Evolutionary conservation across 2,329 filamentous ascomycete genomes (phyloP).

Genomic region (Lachnellula suecica): DNA sequence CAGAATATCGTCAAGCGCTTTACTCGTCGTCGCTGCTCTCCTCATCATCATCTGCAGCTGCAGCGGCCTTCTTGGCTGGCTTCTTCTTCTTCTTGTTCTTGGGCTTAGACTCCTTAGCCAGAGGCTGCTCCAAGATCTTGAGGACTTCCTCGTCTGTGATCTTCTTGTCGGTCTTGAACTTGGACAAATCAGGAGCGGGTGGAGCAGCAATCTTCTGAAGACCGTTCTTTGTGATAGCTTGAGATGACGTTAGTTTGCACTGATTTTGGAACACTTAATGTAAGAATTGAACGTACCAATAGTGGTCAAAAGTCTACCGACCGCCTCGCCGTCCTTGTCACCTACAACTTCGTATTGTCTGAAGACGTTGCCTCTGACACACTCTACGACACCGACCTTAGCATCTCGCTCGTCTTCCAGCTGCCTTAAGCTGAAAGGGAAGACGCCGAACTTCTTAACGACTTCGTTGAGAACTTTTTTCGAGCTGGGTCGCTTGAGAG

Average conservation of each 20-base stretch:
- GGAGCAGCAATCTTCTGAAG: slow-evolving; percentile 82
- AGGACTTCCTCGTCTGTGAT: slow-evolving; percentile 94
- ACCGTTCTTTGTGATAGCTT: slow-evolving; percentile 97
- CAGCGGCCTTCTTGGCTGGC: slow-evolving; percentile 44
- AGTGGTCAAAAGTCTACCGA: slow-evolving; percentile 86
- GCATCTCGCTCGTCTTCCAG: slow-evolving; percentile 94
- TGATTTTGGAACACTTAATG: background rate
- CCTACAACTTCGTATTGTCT: slow-evolving; percentile 95
- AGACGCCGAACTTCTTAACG: slow-evolving; percentile 94
- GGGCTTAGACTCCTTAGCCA: slow-evolving; percentile 84
- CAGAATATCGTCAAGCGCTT: slow-evolving; percentile 22
- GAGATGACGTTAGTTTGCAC: slow-evolving; percentile 26
- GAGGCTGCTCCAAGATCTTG: slow-evolving; percentile 87
- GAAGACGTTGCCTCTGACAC: slow-evolving; percentile 88
- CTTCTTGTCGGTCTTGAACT: slow-evolving; percentile 95
- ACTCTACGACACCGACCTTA: slow-evolving; percentile 95
- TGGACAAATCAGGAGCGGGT: slow-evolving; percentile 71
- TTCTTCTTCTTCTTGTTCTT: slow-evolving; percentile 81
- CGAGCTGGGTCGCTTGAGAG: slow-evolving; percentile 90
- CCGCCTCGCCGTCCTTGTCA: slow-evolving; percentile 84
- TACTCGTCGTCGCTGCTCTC: slow-evolving; percentile 39
- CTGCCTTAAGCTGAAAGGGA: slow-evolving; percentile 97
- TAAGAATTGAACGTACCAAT: slow-evolving; percentile 66
- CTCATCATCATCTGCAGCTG: slow-evolving; percentile 31
- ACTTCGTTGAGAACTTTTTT: slow-evolving; percentile 91